Evolutionary conservation across 2,329 filamentous ascomycete genomes (phyloP), one percentile per base, ranked within the genome.

Genomic region (Ophiostoma sp.): DNA sequence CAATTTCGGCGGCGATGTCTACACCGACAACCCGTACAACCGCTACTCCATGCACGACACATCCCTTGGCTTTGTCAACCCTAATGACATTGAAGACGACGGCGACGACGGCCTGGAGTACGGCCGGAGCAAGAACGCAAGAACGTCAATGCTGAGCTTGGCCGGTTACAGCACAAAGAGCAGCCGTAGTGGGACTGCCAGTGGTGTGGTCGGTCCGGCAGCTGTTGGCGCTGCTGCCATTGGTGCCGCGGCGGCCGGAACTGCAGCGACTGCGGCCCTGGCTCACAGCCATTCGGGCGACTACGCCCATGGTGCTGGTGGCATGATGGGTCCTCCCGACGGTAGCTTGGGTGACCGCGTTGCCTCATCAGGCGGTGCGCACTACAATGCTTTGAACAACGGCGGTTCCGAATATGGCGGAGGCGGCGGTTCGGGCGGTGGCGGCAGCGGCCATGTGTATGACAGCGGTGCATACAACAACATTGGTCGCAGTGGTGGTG

Each of bases 81-180:
- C 94, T 2, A 89, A 92, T 78, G 90, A 91, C 17, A 95, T 97
- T 76, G 88, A 88, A 28, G 95, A 97, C 80, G 95, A 98, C 79
- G 94, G 93, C 36, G 95, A 97, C 78, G 95, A 97, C 80, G 94
- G 92, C 1, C 86, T 96, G 70, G 86, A 88, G 4, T 90, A 88
- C 77, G 83, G 81, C 69, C 82, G 80, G 66, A 79, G 78, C 82
- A 80, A 78, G 39, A 76, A 76, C 0, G 84, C 85, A 80, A 86
- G 87, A 74, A 87, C 85, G 76, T 90, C 91, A 48, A 87, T 91
- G 80, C 81, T 91, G 48, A 89, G 88, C 74, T 82, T 89, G 2
- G 85, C 86, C 9, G 83, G 84, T 52, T 84, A 85, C 28, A 86
- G 82, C 75, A 79, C 80, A 66, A 81, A 81, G 48, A 80, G 80